Evolutionary conservation across 2,329 filamentous ascomycete genomes (phyloP).

Genomic region (Phialophora tarda): DNA sequence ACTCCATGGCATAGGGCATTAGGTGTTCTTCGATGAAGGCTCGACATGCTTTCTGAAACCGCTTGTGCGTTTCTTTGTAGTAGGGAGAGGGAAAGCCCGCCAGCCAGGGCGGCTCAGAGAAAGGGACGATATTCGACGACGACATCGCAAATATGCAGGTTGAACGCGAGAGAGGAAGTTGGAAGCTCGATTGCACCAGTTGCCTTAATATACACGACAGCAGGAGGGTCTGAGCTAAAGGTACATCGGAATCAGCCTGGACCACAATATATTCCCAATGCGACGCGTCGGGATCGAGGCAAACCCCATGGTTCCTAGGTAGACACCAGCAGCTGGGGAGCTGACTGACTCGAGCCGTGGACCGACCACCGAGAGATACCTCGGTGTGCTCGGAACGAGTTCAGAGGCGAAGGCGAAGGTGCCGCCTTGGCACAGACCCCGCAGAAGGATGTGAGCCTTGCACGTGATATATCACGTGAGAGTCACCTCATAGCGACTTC

Average conservation of each 20-base stretch:
- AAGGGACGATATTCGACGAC: conserved; percentile 58
- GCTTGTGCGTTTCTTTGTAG: conserved; percentile 68
- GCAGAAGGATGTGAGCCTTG: background rate
- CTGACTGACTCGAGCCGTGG: conserved; percentile 10
- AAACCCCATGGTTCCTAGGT: background rate
- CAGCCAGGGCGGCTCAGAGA: conserved; percentile 75
- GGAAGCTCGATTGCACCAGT: background rate
- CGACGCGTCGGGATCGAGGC: conserved; percentile 17
- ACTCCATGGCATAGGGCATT: conserved; percentile 67
- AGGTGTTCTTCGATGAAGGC: conserved; percentile 70
- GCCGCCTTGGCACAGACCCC: background rate
- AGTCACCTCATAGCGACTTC: background rate
- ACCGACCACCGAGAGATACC: conserved; percentile 10
- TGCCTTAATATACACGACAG: background rate
- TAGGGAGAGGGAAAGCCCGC: conserved; percentile 73
- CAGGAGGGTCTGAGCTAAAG: background rate
- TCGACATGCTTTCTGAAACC: conserved; percentile 71
- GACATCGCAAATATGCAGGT: conserved; percentile 7
- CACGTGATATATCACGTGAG: background rate
- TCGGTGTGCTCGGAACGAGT: too few species aligned
- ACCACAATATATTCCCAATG: background rate
- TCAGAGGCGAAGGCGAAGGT: too few species aligned
- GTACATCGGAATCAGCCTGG: background rate
- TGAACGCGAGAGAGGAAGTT: background rate
- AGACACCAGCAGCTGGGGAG: conserved; percentile 10